Conservation (phyloP, 495 filamentous ascomycete genomes). For the Annulohypoxylon moriforme region DNA sequence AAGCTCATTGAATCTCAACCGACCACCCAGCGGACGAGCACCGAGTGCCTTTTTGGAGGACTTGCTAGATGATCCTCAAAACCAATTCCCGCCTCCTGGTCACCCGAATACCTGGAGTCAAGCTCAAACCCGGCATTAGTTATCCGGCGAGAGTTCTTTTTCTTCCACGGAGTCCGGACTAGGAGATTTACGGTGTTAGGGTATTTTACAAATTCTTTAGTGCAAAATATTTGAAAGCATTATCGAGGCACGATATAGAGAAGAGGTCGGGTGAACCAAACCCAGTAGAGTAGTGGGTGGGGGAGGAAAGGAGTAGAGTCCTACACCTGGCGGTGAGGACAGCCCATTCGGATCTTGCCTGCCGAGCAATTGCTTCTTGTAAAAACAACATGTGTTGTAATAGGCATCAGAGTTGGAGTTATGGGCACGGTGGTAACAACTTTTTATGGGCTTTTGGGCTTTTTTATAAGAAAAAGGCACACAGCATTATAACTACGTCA, state of each 20-base stretch:
- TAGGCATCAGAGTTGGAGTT: constrained; percentile 40
- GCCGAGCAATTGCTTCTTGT: constrained; percentile 33
- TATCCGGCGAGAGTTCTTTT: constrained; percentile 17
- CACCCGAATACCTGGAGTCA: constrained; percentile 44
- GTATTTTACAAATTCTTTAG: constrained; percentile 20
- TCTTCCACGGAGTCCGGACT: constrained; percentile 28
- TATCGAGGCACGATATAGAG: constrained; percentile 19
- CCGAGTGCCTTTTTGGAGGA: constrained; percentile 96
- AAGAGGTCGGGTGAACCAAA: constrained; percentile 20
- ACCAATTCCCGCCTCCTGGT: constrained; percentile 51
- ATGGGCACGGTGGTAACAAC: constrained; percentile 3
- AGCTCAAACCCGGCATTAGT: constrained; percentile 29
- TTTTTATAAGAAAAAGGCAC: constrained; percentile 1
- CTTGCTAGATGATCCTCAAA: constrained; percentile 74
- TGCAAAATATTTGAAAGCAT: constrained; percentile 18
- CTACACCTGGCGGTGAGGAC: constrained; percentile 21
- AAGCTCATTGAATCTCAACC: constrained; percentile 75
- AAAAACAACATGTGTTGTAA: constrained; percentile 29
- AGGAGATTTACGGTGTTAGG: constrained; percentile 31
- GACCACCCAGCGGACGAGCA: constrained; percentile 76
- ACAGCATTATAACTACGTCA: constrained; percentile 28
- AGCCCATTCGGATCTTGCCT: constrained; percentile 4
- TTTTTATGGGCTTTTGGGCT: constrained; percentile 5
- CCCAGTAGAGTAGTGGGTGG: constrained; percentile 15
- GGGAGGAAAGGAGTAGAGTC: constrained; percentile 2